Percentiles rank a stretch among this genome's conserved stretches.
Conservation (phyloP, 1,139 yeast genomes). For the Blastobotrys persicus region DNA sequence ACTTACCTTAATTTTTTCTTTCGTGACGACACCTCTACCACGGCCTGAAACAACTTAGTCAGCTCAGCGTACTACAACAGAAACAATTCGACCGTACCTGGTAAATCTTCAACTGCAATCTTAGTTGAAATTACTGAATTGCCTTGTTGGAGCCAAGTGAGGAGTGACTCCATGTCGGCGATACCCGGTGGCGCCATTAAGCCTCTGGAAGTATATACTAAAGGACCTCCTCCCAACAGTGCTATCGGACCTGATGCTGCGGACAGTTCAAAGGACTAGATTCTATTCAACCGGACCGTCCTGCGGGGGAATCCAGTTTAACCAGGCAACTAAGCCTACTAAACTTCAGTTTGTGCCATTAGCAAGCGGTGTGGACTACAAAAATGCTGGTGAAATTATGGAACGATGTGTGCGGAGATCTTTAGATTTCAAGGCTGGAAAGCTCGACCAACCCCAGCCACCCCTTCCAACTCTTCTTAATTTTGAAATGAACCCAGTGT, state of each 20-base stretch:
- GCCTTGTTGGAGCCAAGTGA: conserved; percentile 23
- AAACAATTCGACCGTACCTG: conserved; percentile 18
- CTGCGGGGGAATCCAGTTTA: conserved; percentile 3
- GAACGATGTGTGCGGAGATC: conserved; percentile 58
- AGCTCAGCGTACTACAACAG: background rate
- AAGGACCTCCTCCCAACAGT: background rate
- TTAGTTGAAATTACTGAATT: conserved; percentile 29
- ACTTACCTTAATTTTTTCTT: conserved; percentile 32
- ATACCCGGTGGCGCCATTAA: background rate
- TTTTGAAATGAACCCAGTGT: conserved; percentile 79
- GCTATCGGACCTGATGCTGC: background rate
- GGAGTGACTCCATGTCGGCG: conserved; percentile 5
- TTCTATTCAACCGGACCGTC: background rate
- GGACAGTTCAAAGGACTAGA: background rate
- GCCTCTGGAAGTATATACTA: background rate
- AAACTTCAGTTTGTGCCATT: conserved; percentile 55
- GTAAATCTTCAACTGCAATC: conserved; percentile 36
- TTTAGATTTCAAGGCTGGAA: conserved; percentile 53
- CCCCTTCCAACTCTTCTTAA: conserved; percentile 59
- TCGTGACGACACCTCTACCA: conserved; percentile 65
- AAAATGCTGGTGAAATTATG: conserved; percentile 62
- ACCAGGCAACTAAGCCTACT: conserved; percentile 10
- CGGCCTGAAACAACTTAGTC: conserved; percentile 28
- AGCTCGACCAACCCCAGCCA: conserved; percentile 13
- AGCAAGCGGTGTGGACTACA: conserved; percentile 53